phyloP scores from a whole-genome alignment of 306 rosid species.

The Lathyrus sativus region DNA sequence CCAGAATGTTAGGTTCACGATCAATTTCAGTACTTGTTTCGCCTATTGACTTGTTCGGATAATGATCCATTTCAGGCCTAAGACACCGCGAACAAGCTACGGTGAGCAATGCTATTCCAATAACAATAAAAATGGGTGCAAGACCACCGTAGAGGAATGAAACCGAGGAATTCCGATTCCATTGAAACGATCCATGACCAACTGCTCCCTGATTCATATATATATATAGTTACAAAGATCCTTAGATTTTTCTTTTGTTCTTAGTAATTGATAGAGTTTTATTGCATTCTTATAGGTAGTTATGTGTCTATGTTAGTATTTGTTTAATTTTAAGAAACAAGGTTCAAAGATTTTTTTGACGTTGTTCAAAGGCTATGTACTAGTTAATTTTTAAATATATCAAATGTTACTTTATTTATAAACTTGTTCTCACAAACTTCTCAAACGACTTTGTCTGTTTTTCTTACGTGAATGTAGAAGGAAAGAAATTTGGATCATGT shows the following conservation, averaged over 20 bases:
- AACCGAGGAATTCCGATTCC: constrained; percentile 39
- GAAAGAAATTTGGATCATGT: background rate
- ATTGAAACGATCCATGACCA: constrained; percentile 1
- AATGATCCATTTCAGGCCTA: background rate
- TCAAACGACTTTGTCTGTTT: constrained; percentile 12
- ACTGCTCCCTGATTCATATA: background rate
- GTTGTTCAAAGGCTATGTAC: background rate
- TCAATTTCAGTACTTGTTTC: background rate
- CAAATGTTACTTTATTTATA: constrained; percentile 29
- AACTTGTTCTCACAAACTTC: background rate
- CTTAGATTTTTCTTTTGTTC: background rate
- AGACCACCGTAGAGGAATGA: constrained; percentile 42
- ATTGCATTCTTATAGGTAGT: constrained; percentile 21
- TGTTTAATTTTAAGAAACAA: background rate
- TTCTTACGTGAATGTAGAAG: constrained; percentile 3
- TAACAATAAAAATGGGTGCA: constrained; percentile 32
- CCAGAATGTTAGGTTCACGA: constrained; percentile 33
- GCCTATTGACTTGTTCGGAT: background rate
- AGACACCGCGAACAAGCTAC: constrained; percentile 31
- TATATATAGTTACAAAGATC: background rate
- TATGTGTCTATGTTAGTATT: background rate
- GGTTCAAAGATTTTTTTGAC: constrained; percentile 1
- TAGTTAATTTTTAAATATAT: background rate
- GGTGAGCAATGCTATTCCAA: constrained; percentile 25
- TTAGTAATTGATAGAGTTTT: background rate